Conservation (phyloP, 345 rosid genomes). For the Brassica incana region DNA sequence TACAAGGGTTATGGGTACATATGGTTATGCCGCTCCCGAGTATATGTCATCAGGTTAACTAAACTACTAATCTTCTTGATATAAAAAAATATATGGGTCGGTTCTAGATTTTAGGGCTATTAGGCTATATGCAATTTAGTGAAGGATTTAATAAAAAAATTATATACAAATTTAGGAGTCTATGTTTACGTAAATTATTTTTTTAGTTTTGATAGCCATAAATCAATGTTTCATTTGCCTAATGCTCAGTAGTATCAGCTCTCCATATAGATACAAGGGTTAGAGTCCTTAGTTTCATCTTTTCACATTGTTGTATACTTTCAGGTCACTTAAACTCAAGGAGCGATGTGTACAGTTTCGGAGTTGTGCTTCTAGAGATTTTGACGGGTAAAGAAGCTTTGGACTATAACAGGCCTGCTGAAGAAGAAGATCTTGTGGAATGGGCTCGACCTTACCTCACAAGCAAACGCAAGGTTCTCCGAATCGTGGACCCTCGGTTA, state of each 20-base stretch:
- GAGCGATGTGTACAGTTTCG: slow-evolving; percentile 90
- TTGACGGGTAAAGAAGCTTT: slow-evolving; percentile 73
- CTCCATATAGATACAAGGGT: neutral
- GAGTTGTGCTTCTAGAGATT: slow-evolving; percentile 92
- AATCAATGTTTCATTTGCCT: neutral
- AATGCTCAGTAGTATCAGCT: too few species aligned
- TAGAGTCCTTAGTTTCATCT: neutral
- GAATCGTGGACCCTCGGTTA: slow-evolving; percentile 66
- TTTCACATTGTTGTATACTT: neutral
- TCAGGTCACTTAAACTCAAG: slow-evolving; percentile 73
- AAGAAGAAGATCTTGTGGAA: slow-evolving; percentile 78
- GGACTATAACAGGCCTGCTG: slow-evolving; percentile 77
- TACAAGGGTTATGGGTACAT: slow-evolving; percentile 91
- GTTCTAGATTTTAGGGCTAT: neutral
- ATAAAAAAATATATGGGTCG: neutral
- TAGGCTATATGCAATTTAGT: neutral
- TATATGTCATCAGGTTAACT: slow-evolving; percentile 66
- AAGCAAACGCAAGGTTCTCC: slow-evolving; percentile 75
- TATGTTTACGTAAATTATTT: neutral
- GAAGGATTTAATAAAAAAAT: too few species aligned
- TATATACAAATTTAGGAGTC: neutral
- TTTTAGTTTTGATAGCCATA: neutral
- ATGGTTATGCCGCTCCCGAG: slow-evolving; percentile 54
- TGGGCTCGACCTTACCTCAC: slow-evolving; percentile 85
- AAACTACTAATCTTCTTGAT: neutral